These are phyloP conservation scores for Neurospora tetraspora DNA, from an alignment of 495 filamentous ascomycete genomes.

Conservation along the genomic window DNA sequence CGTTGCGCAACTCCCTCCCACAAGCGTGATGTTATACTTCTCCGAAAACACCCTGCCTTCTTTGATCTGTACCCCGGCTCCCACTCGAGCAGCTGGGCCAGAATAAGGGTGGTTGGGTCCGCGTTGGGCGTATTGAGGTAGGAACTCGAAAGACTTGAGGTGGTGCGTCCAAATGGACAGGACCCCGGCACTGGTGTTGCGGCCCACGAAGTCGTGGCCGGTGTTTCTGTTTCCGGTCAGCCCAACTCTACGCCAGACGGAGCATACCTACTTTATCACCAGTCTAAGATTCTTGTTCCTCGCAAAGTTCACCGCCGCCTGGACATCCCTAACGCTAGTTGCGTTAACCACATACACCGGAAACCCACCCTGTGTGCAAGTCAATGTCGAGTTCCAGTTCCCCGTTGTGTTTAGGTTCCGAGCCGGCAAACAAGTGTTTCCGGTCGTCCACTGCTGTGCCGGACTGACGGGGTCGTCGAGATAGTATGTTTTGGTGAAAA, in stretches of 20 bases:
- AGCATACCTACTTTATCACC: slow-evolving; percentile 39
- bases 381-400: slow-evolving; percentile 12
- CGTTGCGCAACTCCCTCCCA: slow-evolving; percentile 23
- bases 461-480: slow-evolving; percentile 29
- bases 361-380: slow-evolving; percentile 47
- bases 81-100: slow-evolving; percentile 31
- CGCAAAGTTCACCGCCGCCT: slow-evolving; percentile 51
- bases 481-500: slow-evolving; percentile 23
- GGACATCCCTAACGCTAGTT: slow-evolving; percentile 41
- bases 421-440: slow-evolving; percentile 24
- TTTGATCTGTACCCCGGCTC: slow-evolving; percentile 32
- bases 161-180: slow-evolving; percentile 52
- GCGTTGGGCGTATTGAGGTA: slow-evolving; percentile 28
- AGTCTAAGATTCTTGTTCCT: slow-evolving; percentile 46
- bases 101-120: slow-evolving; percentile 13
- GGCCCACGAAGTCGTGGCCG: slow-evolving; percentile 54
- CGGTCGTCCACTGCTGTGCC: slow-evolving; percentile 28
- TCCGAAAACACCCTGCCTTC: slow-evolving; percentile 28
- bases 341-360: slow-evolving; percentile 49
- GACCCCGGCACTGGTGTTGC: slow-evolving; percentile 40
- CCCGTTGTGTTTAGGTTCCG: slow-evolving; percentile 11
- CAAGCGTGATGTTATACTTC: slow-evolving; percentile 26
- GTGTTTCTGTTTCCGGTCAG: slow-evolving; percentile 41
- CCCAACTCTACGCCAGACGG: not conserved
- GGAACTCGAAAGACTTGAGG: slow-evolving; percentile 34